Evolutionary conservation across 305 asterid genomes (phyloP), one percentile per base, ranked within the genome.

Genomic region (Fraxinus latifolia): DNA sequence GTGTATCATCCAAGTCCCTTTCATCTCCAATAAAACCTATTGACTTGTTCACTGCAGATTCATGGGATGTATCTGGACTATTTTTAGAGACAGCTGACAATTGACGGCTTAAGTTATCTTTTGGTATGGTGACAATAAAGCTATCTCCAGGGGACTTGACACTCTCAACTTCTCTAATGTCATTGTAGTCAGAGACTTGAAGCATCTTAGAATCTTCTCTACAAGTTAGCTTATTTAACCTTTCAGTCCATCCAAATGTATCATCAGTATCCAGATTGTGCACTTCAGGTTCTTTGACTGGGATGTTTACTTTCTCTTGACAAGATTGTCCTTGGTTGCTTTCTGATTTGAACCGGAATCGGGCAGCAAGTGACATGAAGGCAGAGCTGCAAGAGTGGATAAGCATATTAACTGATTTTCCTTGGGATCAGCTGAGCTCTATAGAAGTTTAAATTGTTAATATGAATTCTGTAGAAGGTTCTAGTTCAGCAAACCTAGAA

Each of bases 401-500:
- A 50, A 31, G 81, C 74, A 86, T 25, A 50, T 70, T 76, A 23
- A 72, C 31, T 58, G 32, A 53, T 60, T 72, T 33, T 71, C 42
- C 62, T 9, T 37, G 67, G 76, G 58, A 79, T 68, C 50, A 53
- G 81, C 73, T 85, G 76, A 74, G 44, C 44, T 82, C 21, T 44
- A 39, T 68, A 7, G 58, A 68, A 27, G 39, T 58, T 78, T 42
- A 79, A 32, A 82, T 74, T 55, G 23, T 34, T 72, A 33, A 33
- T 72, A 15, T 34, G 50, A 72, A 32, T 33, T 72, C 29, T 33
- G 34, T 23, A 71, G 50, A 29, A 67, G 62, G 75, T 29, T 29
- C 71, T 44, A 58, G 72, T 50, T 34, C 78, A 81, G 83, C 92
- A 82, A 79, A 92, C 99, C 99, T 96, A 76, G 99, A 96, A 76